Conservation (phyloP, 768 basidiomycete species). For the Pleurotus sapidus region DNA sequence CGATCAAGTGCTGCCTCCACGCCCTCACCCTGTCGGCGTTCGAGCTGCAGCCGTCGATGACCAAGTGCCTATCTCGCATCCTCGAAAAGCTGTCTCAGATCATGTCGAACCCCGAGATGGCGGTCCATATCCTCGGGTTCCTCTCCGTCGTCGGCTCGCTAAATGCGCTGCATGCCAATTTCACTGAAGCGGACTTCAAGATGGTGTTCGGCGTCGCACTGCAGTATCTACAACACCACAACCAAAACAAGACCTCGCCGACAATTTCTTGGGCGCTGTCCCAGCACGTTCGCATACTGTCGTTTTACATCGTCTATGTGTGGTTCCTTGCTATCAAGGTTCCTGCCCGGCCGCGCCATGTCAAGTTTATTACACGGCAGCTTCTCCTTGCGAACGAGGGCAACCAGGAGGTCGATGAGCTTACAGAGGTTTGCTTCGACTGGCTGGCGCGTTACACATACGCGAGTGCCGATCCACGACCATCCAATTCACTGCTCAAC, state of each 20-base stretch:
- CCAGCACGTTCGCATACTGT: slow-evolving; percentile 87
- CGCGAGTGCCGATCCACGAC: slow-evolving; percentile 89
- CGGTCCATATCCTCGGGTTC: slow-evolving; percentile 95
- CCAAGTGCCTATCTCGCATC: slow-evolving; percentile 74
- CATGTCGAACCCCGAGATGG: slow-evolving; percentile 91
- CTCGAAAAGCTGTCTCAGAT: slow-evolving; percentile 88
- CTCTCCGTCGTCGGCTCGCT: slow-evolving; percentile 84
- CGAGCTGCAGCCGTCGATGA: slow-evolving; percentile 81
- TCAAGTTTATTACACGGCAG: slow-evolving; percentile 84
- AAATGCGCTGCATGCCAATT: slow-evolving; percentile 78
- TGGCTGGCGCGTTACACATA: slow-evolving; percentile 96
- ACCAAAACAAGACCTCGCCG: slow-evolving; percentile 52
- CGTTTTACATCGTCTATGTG: slow-evolving; percentile 86
- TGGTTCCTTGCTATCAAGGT: slow-evolving; percentile 93
- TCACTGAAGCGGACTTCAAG: slow-evolving; percentile 87
- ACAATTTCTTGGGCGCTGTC: slow-evolving; percentile 82
- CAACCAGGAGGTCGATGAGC: slow-evolving; percentile 72
- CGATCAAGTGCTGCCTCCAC: slow-evolving; percentile 87
- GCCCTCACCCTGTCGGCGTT: slow-evolving; percentile 86
- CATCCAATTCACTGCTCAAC: slow-evolving; percentile 73
- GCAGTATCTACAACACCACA: slow-evolving; percentile 92
- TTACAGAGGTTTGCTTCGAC: slow-evolving; percentile 95
- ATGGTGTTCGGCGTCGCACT: slow-evolving; percentile 93
- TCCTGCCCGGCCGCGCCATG: slow-evolving; percentile 74
- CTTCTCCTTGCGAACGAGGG: slow-evolving; percentile 84